phyloP scores from a whole-genome alignment of 2,329 filamentous ascomycete species.

The Beauveria caledonica region DNA sequence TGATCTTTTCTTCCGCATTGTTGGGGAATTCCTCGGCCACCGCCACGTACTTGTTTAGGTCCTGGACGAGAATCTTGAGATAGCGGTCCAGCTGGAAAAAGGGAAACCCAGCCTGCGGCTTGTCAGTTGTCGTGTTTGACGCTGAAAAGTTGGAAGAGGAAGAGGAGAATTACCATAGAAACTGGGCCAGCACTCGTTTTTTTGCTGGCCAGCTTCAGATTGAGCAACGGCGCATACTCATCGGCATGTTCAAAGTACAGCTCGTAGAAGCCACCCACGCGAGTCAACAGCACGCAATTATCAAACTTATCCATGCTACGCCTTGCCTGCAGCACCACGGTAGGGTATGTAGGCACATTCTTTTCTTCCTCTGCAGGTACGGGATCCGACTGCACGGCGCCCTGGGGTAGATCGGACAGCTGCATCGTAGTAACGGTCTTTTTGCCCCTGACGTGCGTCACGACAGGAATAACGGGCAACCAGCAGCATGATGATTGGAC shows the following conservation, averaged over 20 bases:
- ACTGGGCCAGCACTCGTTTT: constrained; percentile 73
- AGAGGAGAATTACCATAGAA: constrained; percentile 59
- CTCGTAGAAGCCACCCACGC: constrained; percentile 95
- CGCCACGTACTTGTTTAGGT: constrained; percentile 83
- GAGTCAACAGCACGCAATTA: constrained; percentile 83
- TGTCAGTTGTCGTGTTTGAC: constrained; percentile 6
- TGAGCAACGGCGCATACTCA: constrained; percentile 75
- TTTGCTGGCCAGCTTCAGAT: constrained; percentile 76
- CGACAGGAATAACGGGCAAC: background rate
- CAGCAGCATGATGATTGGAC: background rate
- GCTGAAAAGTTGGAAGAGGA: constrained; percentile 5
- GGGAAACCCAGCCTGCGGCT: constrained; percentile 72
- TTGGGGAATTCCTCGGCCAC: constrained; percentile 90
- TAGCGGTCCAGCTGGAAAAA: constrained; percentile 88
- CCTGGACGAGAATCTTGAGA: constrained; percentile 86
- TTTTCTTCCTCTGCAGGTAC: constrained; percentile 29
- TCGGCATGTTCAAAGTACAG: constrained; percentile 95
- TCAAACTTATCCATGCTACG: constrained; percentile 86
- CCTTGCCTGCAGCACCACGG: constrained; percentile 78
- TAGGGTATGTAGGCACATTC: constrained; percentile 58
- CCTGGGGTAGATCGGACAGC: constrained; percentile 51
- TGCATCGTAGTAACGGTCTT: constrained; percentile 47
- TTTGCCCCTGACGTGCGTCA: constrained; percentile 33
- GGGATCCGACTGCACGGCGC: constrained; percentile 27
- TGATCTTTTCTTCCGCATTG: constrained; percentile 58